phyloP scores from a whole-genome alignment of 2,329 filamentous ascomycete genomes.

The Aureobasidium zeae region DNA sequence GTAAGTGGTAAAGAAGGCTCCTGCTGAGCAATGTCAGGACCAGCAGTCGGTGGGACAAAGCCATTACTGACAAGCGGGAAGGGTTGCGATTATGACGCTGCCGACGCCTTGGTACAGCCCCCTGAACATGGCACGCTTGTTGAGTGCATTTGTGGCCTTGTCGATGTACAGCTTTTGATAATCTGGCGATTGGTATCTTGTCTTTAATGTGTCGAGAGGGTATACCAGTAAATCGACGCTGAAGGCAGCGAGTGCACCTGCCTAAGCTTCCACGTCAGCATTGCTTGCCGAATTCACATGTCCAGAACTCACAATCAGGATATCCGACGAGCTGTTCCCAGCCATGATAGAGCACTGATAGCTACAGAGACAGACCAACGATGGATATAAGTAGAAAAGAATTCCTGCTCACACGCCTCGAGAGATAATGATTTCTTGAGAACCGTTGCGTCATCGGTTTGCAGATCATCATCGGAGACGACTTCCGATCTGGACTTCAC shows the following conservation, averaged over 20 bases:
- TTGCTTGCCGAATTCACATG: background rate
- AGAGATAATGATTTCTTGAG: too few relatives aligned
- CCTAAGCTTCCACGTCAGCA: too few relatives aligned
- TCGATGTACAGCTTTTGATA: conserved; percentile 59
- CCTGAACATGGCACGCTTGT: conserved; percentile 50
- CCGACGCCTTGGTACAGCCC: conserved; percentile 83
- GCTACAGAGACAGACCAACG: too few relatives aligned
- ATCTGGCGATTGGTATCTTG: conserved; percentile 68
- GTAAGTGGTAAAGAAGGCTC: conserved; percentile 84
- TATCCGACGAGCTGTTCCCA: conserved; percentile 9
- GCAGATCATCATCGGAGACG: too few relatives aligned
- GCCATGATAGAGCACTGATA: too few relatives aligned
- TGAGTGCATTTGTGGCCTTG: conserved; percentile 45
- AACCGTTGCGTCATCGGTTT: too few relatives aligned
- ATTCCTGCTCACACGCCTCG: too few relatives aligned
- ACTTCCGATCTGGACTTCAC: too few relatives aligned
- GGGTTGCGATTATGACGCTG: conserved; percentile 72
- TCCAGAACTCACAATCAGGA: conserved; percentile 17
- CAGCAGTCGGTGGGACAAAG: background rate
- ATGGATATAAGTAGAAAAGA: too few relatives aligned
- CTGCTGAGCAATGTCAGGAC: conserved; percentile 45
- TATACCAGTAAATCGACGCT: conserved; percentile 79
- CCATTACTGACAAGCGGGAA: conserved; percentile 61
- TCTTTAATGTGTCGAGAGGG: conserved; percentile 84
- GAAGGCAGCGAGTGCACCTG: conserved; percentile 76